These are phyloP conservation scores for Symbiodinium natans DNA, from an alignment of 73 alveolate species.

Conservation along the genomic window DNA sequence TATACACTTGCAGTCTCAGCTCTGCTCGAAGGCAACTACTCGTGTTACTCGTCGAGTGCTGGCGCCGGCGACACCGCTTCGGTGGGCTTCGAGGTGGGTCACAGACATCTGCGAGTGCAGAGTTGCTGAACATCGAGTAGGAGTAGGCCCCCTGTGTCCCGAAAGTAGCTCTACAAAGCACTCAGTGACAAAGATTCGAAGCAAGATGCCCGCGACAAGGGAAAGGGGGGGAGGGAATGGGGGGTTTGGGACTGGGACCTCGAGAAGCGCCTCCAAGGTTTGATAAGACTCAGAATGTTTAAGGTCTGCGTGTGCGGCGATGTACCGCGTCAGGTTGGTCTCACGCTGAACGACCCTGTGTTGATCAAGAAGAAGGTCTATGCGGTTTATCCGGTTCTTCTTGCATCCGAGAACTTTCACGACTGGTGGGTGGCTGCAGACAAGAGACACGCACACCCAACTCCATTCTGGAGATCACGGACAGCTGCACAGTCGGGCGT, in stretches of 20 bases:
- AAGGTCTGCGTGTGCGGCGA: not conserved
- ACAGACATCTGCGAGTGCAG: too few species aligned
- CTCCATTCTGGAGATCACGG: constrained; percentile 69
- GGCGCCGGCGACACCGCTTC: not conserved
- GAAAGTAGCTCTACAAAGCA: not conserved
- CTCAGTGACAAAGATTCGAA: not conserved
- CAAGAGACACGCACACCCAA: constrained; percentile 58
- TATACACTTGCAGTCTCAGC: too few species aligned
- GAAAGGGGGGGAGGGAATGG: not conserved
- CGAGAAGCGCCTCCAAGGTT: not conserved
- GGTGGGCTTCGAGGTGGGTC: constrained; percentile 3
- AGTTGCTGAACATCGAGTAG: too few species aligned
- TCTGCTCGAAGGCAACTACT: constrained; percentile 13
- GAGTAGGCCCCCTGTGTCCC: not conserved
- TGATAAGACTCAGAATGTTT: not conserved
- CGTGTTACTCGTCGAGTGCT: not conserved
- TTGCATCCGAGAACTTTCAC: constrained; percentile 67
- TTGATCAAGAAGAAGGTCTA: constrained; percentile 26
- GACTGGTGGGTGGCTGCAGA: constrained; percentile 85
- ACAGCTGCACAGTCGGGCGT: not conserved
- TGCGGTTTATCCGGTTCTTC: constrained; percentile 67
- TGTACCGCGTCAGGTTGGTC: constrained; percentile 23
- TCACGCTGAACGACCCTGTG: constrained; percentile 83
- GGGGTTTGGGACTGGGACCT: not conserved
- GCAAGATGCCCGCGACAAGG: not conserved